Conservation (phyloP, 2,329 filamentous ascomycete species). For the Ophiocordyceps camponoti-leonardi region DNA sequence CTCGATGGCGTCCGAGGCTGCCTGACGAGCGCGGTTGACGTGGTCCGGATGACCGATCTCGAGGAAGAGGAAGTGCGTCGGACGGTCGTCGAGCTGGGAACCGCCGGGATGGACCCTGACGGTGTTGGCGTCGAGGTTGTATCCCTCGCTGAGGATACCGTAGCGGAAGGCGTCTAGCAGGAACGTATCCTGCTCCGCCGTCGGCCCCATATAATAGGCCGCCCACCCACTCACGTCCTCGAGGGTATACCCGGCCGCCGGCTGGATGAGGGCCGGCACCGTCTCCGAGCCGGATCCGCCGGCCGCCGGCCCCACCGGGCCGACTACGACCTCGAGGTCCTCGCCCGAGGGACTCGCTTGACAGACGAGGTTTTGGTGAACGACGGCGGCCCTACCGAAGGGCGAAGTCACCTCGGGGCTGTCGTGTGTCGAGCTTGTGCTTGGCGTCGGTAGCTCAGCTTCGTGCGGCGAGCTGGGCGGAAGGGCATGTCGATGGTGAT, state of each 20-base stretch:
- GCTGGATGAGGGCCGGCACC: not conserved
- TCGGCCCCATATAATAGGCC: slow-evolving; percentile 25
- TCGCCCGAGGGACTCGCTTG: not conserved
- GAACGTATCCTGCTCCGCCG: slow-evolving; percentile 28
- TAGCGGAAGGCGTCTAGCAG: slow-evolving; percentile 28
- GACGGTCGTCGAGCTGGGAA: slow-evolving; percentile 15
- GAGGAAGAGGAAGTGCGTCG: slow-evolving; percentile 27
- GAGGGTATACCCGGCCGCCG: slow-evolving; percentile 12
- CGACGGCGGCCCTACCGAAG: slow-evolving; percentile 6
- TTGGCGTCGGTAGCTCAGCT: slow-evolving; percentile 2
- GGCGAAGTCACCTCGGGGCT: slow-evolving; percentile 1
- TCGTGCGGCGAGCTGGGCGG: not conserved
- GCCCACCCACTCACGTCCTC: slow-evolving; percentile 24
- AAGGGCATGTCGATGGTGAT: not conserved
- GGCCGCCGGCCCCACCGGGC: not conserved
- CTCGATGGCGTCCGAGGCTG: slow-evolving; percentile 24
- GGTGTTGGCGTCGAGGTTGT: slow-evolving; percentile 25
- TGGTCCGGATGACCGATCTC: slow-evolving; percentile 26
- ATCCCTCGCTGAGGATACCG: slow-evolving; percentile 24
- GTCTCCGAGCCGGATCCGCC: not conserved
- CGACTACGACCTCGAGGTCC: not conserved
- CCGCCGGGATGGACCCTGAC: slow-evolving; percentile 22
- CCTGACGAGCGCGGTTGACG: slow-evolving; percentile 18
- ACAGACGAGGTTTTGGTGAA: slow-evolving; percentile 9
- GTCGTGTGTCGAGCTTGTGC: slow-evolving; percentile 1